These are phyloP conservation scores for Erodium trifolium DNA, from an alignment of 441 rosid species.

Conservation along the genomic window DNA sequence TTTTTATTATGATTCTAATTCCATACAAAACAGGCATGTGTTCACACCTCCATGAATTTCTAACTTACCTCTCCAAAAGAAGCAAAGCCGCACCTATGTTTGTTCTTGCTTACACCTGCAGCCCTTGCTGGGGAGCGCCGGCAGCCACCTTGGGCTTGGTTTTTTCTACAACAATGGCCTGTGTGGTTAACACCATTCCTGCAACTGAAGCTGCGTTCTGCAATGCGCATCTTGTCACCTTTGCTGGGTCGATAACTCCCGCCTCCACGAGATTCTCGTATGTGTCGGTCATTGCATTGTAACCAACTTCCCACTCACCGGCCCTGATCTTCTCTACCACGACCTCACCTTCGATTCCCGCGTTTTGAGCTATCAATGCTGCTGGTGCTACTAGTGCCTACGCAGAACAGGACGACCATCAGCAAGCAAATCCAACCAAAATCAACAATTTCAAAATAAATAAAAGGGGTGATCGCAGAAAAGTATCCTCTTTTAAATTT, in stretches of 20 bases:
- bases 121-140: conserved; percentile 23
- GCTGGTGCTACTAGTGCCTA: conserved; percentile 82
- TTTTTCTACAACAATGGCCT: conserved; percentile 94
- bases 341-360: conserved; percentile 91
- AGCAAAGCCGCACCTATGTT: neutral
- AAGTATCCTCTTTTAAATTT: too few species aligned
- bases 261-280: conserved; percentile 79
- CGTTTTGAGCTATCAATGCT: conserved; percentile 79
- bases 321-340: conserved; percentile 70
- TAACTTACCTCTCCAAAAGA: too few species aligned
- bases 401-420: neutral
- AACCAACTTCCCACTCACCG: conserved; percentile 80
- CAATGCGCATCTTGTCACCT: conserved; percentile 86
- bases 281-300: conserved; percentile 80
- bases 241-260: conserved; percentile 91
- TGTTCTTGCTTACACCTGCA: conserved; percentile 12
- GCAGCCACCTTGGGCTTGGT: conserved; percentile 53
- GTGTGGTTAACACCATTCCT: conserved; percentile 90
- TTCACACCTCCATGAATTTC: too few species aligned
- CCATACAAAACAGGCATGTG: too few species aligned
- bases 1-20: too few species aligned
- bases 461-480: too few species aligned
- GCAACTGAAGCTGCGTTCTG: conserved; percentile 94
- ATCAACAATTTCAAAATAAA: neutral
- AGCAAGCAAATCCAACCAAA: neutral